Base-by-base conservation (phyloP, 495 filamentous ascomycete species). In the Aspergillus saccharolyticus region DNA sequence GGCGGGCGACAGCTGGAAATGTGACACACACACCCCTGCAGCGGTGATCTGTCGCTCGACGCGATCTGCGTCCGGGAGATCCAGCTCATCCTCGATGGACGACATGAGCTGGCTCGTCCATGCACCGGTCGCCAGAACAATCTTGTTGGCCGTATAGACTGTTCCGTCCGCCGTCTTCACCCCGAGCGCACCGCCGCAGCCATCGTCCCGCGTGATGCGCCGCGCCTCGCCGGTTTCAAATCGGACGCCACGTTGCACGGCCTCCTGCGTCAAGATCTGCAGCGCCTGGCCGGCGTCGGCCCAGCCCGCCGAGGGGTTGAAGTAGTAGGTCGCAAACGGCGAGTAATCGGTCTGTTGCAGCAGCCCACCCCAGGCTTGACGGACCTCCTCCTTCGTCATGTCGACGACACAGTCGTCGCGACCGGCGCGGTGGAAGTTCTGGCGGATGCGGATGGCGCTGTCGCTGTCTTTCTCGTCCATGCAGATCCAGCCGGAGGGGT, bases 41-140 rank as follows among this genome's bases (percentile, higher is more conserved):
- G 72, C 72, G 18, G 62, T 66, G 18, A 72, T 58, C 55, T 79
- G 76, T 15, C 52, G 61, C 51, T 78, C 70, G 9, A 76, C 62
- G 20, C 70, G 42, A 12, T 67, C 55, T 3, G 56, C 53, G 7
- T 60, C 58, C 4, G 49, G n/a, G 12, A 76, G 62, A 8, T 57
- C 47, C 16, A 75, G 57, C 25, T 63, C 53, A 42, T 72, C 71
- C 52, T 78, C 74, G 3, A 69, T 7, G 0, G 60, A 52, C 18
- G 65, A 54, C 58, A 77, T 66, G 33, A 78, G 39, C 2, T 63
- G 42, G 55, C 66, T 68, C 2, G 84, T 88, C 65, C 72, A 78
- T 9, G 84, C 81, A 0, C 83, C 83, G 0, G 83, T 86, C 24
- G 68, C 78, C 20, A 88, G 64, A 2, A 86, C 60, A 17, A 80